These are phyloP conservation scores for Fusarium praegraminearum DNA, from an alignment of 2,329 filamentous ascomycete genomes.

Conservation along the genomic window DNA sequence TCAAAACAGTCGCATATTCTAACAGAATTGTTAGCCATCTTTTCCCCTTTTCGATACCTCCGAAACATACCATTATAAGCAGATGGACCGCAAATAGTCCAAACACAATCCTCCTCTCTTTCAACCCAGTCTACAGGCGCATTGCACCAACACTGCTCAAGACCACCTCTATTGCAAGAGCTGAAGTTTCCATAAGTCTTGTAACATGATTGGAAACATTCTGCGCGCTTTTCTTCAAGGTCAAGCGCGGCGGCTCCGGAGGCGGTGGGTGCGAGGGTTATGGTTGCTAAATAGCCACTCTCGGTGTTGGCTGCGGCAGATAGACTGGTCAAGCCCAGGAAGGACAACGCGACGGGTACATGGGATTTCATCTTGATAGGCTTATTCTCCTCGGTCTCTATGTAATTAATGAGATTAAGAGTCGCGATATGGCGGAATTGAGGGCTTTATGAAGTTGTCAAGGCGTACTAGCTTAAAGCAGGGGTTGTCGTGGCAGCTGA, in stretches of 20 bases:
- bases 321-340: neutral
- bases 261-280: neutral
- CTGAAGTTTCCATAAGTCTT: neutral
- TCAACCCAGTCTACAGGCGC: neutral
- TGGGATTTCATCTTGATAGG: neutral
- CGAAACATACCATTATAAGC: neutral
- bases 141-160: neutral
- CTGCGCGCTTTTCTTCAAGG: neutral
- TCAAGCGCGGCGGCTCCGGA: neutral
- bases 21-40: neutral
- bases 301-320: neutral
- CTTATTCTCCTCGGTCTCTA: neutral
- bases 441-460: neutral
- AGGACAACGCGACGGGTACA: neutral
- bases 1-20: neutral
- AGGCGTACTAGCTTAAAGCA: neutral
- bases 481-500: neutral
- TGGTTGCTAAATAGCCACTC: neutral
- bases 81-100: neutral
- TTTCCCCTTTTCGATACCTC: neutral
- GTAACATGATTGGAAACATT: neutral
- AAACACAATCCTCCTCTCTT: neutral
- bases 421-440: neutral
- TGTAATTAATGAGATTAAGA: neutral
- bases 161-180: neutral